Conservation (phyloP, 2,329 filamentous ascomycete species). For the Chaetomium sp. region DNA sequence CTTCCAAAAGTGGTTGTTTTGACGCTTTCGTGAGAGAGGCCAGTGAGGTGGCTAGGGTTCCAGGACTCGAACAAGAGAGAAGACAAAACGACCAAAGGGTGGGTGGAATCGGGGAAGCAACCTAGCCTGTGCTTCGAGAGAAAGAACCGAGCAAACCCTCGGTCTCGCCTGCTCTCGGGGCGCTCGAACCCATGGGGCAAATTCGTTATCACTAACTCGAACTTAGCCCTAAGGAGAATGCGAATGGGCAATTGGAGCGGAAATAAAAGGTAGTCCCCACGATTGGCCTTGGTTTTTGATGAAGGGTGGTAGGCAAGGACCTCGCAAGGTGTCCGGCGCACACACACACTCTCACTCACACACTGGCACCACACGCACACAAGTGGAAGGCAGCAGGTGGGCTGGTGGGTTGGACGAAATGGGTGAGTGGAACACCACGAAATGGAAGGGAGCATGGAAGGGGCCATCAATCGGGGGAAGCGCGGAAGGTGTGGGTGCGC, state of each 20-base stretch:
- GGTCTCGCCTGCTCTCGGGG: slow-evolving; percentile 20
- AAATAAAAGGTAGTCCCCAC: slow-evolving; percentile 25
- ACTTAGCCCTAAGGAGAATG: slow-evolving; percentile 10
- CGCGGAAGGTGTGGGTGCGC: slow-evolving; percentile 29
- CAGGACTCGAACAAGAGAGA: not conserved
- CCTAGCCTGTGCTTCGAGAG: slow-evolving; percentile 20
- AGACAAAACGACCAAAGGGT: not conserved
- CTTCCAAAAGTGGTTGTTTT: not conserved
- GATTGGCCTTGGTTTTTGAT: slow-evolving; percentile 28
- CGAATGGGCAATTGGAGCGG: slow-evolving; percentile 25
- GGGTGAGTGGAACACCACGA: slow-evolving; percentile 18
- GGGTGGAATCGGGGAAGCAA: slow-evolving; percentile 2
- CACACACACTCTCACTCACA: not conserved
- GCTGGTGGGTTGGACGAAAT: slow-evolving; percentile 14
- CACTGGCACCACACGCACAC: not conserved
- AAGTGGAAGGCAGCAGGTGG: not conserved
- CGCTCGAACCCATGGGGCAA: slow-evolving; percentile 22
- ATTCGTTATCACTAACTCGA: slow-evolving; percentile 8
- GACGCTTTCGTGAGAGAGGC: not conserved
- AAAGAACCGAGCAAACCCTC: slow-evolving; percentile 17
- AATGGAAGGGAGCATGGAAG: slow-evolving; percentile 24
- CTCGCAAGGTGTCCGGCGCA: slow-evolving; percentile 5
- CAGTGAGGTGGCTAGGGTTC: not conserved
- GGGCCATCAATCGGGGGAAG: slow-evolving; percentile 22
- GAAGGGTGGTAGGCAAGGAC: slow-evolving; percentile 18